Base-by-base conservation (phyloP, 495 filamentous ascomycete species). In the Xanthoparmelia taractica region DNA sequence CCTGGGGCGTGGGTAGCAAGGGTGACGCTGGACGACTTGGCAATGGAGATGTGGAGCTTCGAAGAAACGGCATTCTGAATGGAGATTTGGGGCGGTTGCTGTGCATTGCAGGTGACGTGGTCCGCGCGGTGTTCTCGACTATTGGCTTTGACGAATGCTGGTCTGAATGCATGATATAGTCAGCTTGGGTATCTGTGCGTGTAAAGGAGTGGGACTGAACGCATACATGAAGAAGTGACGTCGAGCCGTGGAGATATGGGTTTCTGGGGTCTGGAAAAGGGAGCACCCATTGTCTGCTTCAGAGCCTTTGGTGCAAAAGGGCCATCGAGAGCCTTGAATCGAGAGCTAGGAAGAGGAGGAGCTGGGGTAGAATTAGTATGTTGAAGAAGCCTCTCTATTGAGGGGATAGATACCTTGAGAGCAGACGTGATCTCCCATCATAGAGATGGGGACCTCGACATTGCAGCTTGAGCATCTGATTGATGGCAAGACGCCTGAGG, bases 381-480 rank as follows among this genome's bases (percentile, higher is more conserved):
- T 25, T 12, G 50, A 12, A 20, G 11, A 33, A 41, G 7, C 4
- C 23, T 48, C 17, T 11, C 37, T 11, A 4, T 31, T 10, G 20
- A 13, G 34, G 13, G 23, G 17, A 17, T 33, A 36, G 48, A 18
- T 57, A 70, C 68, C 66, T 50, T 65, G 68, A 41, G 76, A 72
- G 74, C 90, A 96, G 62, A 88, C 73, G 81, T 98, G 94, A 67
- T 98, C 92, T 48, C 91, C 94, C 90, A 98, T 90, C 69, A 84
- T 75, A 12, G 88, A 86, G 67, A 98, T 97, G 70, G 93, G 89
- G 64, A 97, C 91, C 72, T 94, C 84, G 40, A 77, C 75, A 55
- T 85, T 85, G 72, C 94, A 98, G 73, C 81, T 88, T 57, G 95
- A 97, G 78, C 94, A 98, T 84, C 96, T 97, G 74, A 98, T 91